Evolutionary conservation across 371 early-diverging fungal genomes (phyloP), one percentile per base, ranked within the genome.

Genomic region (Nematocida sp.): DNA sequence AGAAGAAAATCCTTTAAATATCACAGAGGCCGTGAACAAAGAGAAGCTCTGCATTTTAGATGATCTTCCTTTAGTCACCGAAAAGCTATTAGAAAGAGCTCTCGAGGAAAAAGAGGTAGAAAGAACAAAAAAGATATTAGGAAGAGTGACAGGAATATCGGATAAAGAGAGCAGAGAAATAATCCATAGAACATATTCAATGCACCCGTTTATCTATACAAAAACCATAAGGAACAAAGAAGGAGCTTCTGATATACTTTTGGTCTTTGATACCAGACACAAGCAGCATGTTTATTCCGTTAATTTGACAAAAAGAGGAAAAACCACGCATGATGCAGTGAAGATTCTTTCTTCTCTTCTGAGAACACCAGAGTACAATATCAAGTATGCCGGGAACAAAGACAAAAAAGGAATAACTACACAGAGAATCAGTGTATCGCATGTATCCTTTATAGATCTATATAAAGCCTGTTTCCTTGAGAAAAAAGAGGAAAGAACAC

Each of bases 351-450:
- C 77, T 4, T 79, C 49, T 25, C 25, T 50, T 20, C 66, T 81
- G 77, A 86, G 87, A 40, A 61, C 71, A 2, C 42, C 66, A 1
- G 40, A 36, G 0, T 42, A 28, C 9, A 78, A 80, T 20, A 87
- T 94, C 68, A 86, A 91, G 1, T 90, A 89, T 85, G 93, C 94
- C 0, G 99, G 99, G 13, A 96, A 92, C n/a, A 98, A 98, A 82
- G 99, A 98, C 84, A 90, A 90, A 66, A 88, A 94, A 42, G 97
- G 89, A 0, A 85, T 95, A 53, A 98, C 96, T 0, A 87, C 88
- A 42, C 99, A 98, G 82, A 82, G 87, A 54, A 88, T 93, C 54
- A 89, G 92, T 11, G 89, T 88, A 7, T 28, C 56, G 40, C 59
- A 68, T 11, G 35, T 49, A 36, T 59, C 64, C 0, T 80, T 79